phyloP scores from a whole-genome alignment of 2,329 filamentous ascomycete species.

The Samsoniella hepiali region DNA sequence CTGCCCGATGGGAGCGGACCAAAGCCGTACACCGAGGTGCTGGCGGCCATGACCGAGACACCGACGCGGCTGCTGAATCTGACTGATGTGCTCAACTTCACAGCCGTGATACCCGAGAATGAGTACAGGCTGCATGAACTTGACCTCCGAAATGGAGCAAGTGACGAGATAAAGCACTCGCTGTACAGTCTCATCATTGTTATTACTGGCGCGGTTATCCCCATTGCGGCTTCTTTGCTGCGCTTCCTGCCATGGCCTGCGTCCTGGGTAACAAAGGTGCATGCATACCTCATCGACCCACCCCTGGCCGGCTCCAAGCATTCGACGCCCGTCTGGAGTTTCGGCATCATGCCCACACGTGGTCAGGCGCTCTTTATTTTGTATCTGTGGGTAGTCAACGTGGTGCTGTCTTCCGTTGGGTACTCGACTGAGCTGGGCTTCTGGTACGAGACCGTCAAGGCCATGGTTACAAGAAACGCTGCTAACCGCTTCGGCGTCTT shows the following conservation, averaged over 20 bases:
- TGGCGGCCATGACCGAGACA: constrained; percentile 16
- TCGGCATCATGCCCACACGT: constrained; percentile 25
- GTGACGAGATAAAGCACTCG: constrained; percentile 20
- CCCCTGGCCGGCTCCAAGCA: constrained; percentile 24
- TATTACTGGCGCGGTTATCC: constrained; percentile 25
- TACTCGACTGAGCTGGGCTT: constrained; percentile 30
- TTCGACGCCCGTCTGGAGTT: constrained; percentile 22
- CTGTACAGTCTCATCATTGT: constrained; percentile 28
- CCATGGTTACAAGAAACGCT: constrained; percentile 35
- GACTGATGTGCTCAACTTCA: constrained; percentile 20
- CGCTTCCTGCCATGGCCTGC: constrained; percentile 29
- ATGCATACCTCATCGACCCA: constrained; percentile 26
- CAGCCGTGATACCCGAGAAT: constrained; percentile 17
- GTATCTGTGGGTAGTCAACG: constrained; percentile 38
- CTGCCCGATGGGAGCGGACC: constrained; percentile 11
- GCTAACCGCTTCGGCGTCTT: constrained; percentile 41
- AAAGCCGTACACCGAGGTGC: constrained; percentile 19
- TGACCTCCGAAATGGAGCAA: constrained; percentile 7
- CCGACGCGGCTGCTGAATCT: constrained; percentile 11
- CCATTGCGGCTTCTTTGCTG: constrained; percentile 28
- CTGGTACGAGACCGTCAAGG: constrained; percentile 25
- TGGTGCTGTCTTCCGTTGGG: constrained; percentile 31
- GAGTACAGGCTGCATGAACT: constrained; percentile 14
- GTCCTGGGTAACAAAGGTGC: constrained; percentile 20
- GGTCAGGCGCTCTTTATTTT: constrained; percentile 42